Evolutionary conservation across 176 grass and related monocot species (phyloP).

Genomic region (Hyparrhenia diplandra): DNA sequence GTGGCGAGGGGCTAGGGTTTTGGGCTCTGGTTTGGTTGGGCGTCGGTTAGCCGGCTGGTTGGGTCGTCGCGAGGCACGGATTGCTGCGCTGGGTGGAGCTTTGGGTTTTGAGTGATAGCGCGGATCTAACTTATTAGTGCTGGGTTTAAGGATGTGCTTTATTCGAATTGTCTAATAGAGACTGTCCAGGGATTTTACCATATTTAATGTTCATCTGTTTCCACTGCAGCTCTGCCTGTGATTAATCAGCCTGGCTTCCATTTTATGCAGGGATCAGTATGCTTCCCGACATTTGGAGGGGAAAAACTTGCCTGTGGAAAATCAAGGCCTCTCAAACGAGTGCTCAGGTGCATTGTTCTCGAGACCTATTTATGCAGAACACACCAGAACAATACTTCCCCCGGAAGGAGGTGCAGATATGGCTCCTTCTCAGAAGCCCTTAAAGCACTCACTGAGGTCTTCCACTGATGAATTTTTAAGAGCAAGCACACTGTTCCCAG

Average conservation of each 20-base stretch:
- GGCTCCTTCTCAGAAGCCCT: background rate
- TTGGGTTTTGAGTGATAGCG: background rate
- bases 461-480: conserved; percentile 33
- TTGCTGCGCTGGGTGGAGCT: background rate
- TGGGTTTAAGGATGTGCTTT: background rate
- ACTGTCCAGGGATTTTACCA: background rate
- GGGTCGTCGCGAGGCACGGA: background rate
- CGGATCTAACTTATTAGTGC: background rate
- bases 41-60: background rate
- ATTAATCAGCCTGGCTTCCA: background rate
- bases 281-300: conserved; percentile 15
- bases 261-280: conserved; percentile 28
- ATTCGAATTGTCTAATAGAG: background rate
- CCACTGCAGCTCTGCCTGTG: background rate
- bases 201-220: background rate
- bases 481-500: conserved; percentile 26
- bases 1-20: conserved; percentile 41
- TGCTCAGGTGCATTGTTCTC: conserved; percentile 3
- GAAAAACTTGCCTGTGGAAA: conserved; percentile 9
- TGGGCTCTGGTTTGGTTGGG: background rate
- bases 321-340: conserved; percentile 8
- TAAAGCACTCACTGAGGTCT: background rate
- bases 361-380: background rate
- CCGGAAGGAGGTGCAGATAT: background rate
- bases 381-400: conserved; percentile 5